A percentile compares a stretch with the other conserved stretches of the same genome.
Conservation (phyloP, 768 basidiomycete genomes). For the Dendrothele bispora region DNA sequence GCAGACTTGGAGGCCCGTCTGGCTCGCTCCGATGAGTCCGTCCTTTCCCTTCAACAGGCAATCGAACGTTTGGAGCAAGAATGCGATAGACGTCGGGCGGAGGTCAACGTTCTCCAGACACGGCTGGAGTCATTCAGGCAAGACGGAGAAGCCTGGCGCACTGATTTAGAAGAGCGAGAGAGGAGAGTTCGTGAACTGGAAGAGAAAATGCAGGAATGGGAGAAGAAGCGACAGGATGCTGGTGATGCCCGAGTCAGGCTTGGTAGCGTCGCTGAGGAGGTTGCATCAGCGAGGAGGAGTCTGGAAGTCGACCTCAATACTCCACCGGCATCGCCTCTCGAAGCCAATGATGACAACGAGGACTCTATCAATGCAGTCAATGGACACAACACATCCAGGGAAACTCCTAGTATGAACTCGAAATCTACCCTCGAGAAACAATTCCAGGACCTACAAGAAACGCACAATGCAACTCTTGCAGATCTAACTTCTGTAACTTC, state of each 20-base stretch:
- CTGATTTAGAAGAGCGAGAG: conserved; percentile 85
- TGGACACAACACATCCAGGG: conserved; percentile 17
- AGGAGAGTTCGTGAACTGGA: conserved; percentile 74
- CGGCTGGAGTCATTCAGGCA: conserved; percentile 67
- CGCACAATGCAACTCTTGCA: conserved; percentile 74
- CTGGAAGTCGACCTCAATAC: conserved; percentile 52
- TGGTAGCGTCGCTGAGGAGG: conserved; percentile 66
- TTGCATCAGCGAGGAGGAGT: conserved; percentile 66
- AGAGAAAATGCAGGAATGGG: conserved; percentile 75
- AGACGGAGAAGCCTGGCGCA: conserved; percentile 81
- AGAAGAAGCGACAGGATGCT: conserved; percentile 66
- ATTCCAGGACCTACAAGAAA: conserved; percentile 74
- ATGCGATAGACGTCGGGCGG: conserved; percentile 67
- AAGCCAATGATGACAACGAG: no score
- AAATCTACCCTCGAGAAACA: conserved; percentile 56
- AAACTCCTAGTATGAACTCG: conserved; percentile 26
- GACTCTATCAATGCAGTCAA: no score
- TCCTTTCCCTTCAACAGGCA: conserved; percentile 63
- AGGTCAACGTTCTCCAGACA: conserved; percentile 68
- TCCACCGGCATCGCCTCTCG: conserved; percentile 16
- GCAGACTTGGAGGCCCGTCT: conserved; percentile 83
- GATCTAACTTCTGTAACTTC: conserved; percentile 76
- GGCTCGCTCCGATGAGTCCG: conserved; percentile 74
- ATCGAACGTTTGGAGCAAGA: conserved; percentile 80
- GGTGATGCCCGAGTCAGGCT: conserved; percentile 67